A percentile compares a stretch with the other conserved stretches of the same genome.
These are phyloP conservation scores for Salvia miltiorrhiza DNA, from an alignment of 257 asterid species.

Conservation along the genomic window DNA sequence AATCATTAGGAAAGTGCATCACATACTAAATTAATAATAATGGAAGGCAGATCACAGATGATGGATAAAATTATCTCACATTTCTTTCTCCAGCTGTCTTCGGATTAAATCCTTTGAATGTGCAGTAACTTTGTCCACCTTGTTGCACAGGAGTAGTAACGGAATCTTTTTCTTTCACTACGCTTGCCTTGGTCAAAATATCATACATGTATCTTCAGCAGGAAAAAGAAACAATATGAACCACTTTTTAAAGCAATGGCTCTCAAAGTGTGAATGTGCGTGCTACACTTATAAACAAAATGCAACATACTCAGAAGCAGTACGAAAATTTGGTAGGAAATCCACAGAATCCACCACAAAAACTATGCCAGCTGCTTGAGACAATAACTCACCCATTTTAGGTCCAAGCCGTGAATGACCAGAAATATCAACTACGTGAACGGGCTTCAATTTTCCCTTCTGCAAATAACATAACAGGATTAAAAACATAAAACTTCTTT, in stretches of 20 bases:
- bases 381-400: slow-evolving; percentile 70
- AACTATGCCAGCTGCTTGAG: slow-evolving; percentile 68
- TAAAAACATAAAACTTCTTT: not conserved
- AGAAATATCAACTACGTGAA: slow-evolving; percentile 80
- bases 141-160: slow-evolving; percentile 73
- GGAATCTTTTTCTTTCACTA: slow-evolving; percentile 74
- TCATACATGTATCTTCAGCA: slow-evolving; percentile 72
- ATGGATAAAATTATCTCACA: slow-evolving; percentile 32
- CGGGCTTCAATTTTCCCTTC: slow-evolving; percentile 67
- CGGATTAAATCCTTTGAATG: slow-evolving; percentile 78
- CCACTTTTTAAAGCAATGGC: not conserved
- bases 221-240: not conserved
- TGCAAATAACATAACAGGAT: slow-evolving; percentile 29
- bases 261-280: not conserved
- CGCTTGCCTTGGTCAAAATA: slow-evolving; percentile 64
- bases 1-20: not conserved
- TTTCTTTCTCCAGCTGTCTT: slow-evolving; percentile 75
- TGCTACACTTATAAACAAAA: not conserved
- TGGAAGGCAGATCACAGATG: slow-evolving; percentile 3
- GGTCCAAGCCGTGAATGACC: slow-evolving; percentile 84
- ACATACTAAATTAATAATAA: not conserved
- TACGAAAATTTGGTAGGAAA: slow-evolving; percentile 69
- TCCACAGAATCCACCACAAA: slow-evolving; percentile 86
- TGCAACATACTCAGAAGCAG: slow-evolving; percentile 70
- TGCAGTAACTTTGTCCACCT: slow-evolving; percentile 87